Evolutionary conservation across 805 yeast genomes (phyloP).

Genomic region (Wickerhamomyces tratensis): DNA sequence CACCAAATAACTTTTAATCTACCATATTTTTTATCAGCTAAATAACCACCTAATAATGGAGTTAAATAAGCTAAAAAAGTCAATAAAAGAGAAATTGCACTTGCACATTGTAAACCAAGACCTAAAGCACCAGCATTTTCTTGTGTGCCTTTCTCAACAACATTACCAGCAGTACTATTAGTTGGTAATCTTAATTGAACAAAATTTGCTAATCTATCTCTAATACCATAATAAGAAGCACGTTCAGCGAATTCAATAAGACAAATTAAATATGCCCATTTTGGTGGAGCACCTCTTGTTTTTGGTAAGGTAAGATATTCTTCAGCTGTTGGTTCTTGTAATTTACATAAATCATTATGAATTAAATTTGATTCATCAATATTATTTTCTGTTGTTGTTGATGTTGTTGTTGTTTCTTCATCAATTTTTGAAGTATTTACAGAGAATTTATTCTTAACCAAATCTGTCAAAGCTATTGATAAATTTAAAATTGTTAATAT

Average conservation of each 20-base stretch:
- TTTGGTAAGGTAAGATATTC: slow-evolving; percentile 25
- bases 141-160: slow-evolving; percentile 13
- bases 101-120: slow-evolving; percentile 53
- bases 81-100: slow-evolving; percentile 64
- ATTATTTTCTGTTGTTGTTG: too few species aligned
- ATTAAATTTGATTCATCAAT: too few species aligned
- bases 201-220: slow-evolving; percentile 71
- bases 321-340: slow-evolving; percentile 35
- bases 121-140: slow-evolving; percentile 42
- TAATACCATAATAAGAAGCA: slow-evolving; percentile 70
- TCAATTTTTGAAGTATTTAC: too few species aligned
- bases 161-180: slow-evolving; percentile 27
- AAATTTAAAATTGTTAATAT: too few species aligned
- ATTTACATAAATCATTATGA: too few species aligned
- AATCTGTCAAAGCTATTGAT: too few species aligned
- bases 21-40: slow-evolving; percentile 70
- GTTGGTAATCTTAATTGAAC: slow-evolving; percentile 45
- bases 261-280: slow-evolving; percentile 40
- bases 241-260: slow-evolving; percentile 75
- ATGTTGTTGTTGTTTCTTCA: too few species aligned
- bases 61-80: slow-evolving; percentile 80
- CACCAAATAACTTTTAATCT: slow-evolving; percentile 58
- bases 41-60: slow-evolving; percentile 67
- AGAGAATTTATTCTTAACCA: too few species aligned
- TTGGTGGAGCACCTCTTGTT: slow-evolving; percentile 37